phyloP scores from a whole-genome alignment of 441 rosid species.

The Euphorbia schlechtendalii region DNA sequence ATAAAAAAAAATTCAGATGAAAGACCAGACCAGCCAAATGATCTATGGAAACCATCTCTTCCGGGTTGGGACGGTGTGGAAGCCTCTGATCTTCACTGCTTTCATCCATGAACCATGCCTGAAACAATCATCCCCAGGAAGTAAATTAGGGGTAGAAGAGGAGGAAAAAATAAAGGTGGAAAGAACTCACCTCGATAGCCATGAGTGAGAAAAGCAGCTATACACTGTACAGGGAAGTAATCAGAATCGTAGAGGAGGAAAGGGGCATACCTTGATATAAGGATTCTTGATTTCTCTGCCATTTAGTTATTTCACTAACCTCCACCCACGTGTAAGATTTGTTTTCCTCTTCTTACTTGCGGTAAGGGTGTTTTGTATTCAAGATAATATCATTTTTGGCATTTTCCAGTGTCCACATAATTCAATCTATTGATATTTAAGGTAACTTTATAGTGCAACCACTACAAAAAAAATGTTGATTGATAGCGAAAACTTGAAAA shows the following conservation, averaged over 20 bases:
- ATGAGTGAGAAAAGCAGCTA: constrained; percentile 20
- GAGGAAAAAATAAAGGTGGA: background rate
- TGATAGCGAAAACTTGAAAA: background rate
- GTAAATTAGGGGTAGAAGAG: background rate
- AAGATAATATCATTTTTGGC: constrained; percentile 11
- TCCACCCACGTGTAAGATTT: constrained; percentile 37
- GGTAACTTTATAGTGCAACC: background rate
- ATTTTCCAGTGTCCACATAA: constrained; percentile 1
- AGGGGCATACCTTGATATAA: background rate
- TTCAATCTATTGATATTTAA: background rate
- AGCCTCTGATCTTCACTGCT: constrained; percentile 60
- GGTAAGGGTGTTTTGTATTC: constrained; percentile 12
- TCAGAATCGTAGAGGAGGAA: background rate
- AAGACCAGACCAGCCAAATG: constrained; percentile 43
- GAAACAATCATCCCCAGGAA: constrained; percentile 12
- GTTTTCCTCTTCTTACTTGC: constrained; percentile 23
- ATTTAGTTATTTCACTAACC: background rate
- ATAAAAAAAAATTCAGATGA: background rate
- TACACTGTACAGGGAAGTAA: background rate
- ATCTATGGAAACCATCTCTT: constrained; percentile 44
- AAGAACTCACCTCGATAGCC: constrained; percentile 58
- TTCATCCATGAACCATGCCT: constrained; percentile 92
- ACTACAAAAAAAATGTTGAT: background rate
- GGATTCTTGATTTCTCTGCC: constrained; percentile 10
- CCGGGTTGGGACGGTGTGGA: constrained; percentile 55